Evolutionary conservation across 2,329 filamentous ascomycete species (phyloP).

Genomic region (Hawksworthiomyces lignivorus): DNA sequence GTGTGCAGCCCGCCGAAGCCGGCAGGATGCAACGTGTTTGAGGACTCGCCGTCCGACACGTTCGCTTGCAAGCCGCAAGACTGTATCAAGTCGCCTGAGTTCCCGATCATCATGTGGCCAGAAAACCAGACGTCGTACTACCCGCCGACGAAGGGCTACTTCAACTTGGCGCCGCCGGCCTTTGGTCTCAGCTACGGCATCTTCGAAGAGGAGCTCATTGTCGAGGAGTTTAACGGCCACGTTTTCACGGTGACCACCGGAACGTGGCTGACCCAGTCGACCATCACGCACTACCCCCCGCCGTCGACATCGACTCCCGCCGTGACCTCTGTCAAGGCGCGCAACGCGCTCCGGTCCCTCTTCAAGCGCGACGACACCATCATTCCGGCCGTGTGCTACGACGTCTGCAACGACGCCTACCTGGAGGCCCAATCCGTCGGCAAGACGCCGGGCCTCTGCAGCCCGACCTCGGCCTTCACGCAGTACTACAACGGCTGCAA

Average conservation of each 20-base stretch:
- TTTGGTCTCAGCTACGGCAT: slow-evolving; percentile 59
- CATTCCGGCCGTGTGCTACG: slow-evolving; percentile 42
- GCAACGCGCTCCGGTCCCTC: slow-evolving; percentile 14
- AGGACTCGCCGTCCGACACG: slow-evolving; percentile 33
- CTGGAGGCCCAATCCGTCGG: slow-evolving; percentile 40
- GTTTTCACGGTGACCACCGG: slow-evolving; percentile 41
- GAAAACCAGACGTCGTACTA: slow-evolving; percentile 41
- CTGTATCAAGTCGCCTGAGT: slow-evolving; percentile 36
- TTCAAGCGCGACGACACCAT: slow-evolving; percentile 32
- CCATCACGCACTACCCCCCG: slow-evolving; percentile 33
- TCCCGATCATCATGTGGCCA: slow-evolving; percentile 33
- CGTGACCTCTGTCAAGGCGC: neutral
- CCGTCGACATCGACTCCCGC: neutral
- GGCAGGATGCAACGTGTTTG: slow-evolving; percentile 43
- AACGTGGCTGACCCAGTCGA: slow-evolving; percentile 46
- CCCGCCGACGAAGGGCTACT: slow-evolving; percentile 49
- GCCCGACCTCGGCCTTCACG: slow-evolving; percentile 31
- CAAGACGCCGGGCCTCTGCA: slow-evolving; percentile 40
- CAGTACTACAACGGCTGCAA: slow-evolving; percentile 29
- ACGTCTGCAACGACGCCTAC: slow-evolving; percentile 42
- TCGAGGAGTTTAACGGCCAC: slow-evolving; percentile 27
- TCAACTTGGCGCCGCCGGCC: slow-evolving; percentile 52
- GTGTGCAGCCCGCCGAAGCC: slow-evolving; percentile 47
- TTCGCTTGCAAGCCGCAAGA: slow-evolving; percentile 38
- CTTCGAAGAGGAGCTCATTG: slow-evolving; percentile 39